Conservation (phyloP, 805 yeast genomes). For the Candida ascalaphidarum region DNA sequence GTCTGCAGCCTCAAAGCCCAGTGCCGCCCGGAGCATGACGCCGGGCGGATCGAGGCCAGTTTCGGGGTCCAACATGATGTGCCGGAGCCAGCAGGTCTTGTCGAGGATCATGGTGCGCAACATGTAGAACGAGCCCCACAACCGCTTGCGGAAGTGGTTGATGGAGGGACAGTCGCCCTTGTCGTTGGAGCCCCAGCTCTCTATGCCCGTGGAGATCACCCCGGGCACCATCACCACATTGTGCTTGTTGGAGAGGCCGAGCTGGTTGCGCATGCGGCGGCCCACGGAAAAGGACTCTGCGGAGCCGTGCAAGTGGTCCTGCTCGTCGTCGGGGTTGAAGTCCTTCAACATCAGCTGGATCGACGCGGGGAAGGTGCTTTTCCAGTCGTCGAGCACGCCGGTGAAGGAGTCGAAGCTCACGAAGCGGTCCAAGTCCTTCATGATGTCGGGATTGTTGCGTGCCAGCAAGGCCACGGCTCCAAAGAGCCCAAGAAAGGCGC, state of each 20-base stretch:
- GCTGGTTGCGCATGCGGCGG: constrained; percentile 41
- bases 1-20: constrained; percentile 95
- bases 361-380: constrained; percentile 59
- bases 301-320: constrained; percentile 36
- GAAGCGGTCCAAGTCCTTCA: constrained; percentile 40
- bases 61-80: constrained; percentile 77
- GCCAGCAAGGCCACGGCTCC: constrained; percentile 52
- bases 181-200: constrained; percentile 82
- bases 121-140: constrained; percentile 98
- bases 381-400: constrained; percentile 54
- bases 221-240: constrained; percentile 96
- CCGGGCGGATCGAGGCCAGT: constrained; percentile 92
- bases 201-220: constrained; percentile 89
- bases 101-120: constrained; percentile 84
- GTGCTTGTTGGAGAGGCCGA: constrained; percentile 47
- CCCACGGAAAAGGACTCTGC: constrained; percentile 90
- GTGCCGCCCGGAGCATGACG: constrained; percentile 78
- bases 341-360: constrained; percentile 53
- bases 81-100: constrained; percentile 89
- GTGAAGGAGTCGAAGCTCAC: constrained; percentile 48
- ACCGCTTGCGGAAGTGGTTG: constrained; percentile 77
- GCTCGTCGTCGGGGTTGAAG: constrained; percentile 19
- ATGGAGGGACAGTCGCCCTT: constrained; percentile 74
- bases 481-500: constrained; percentile 62
- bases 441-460: constrained; percentile 28